A percentile compares a stretch with the other conserved stretches of the same genome.
Evolutionary conservation across 1,139 yeast species (phyloP).

Genomic region (Geotrichum citri-aurantii): DNA sequence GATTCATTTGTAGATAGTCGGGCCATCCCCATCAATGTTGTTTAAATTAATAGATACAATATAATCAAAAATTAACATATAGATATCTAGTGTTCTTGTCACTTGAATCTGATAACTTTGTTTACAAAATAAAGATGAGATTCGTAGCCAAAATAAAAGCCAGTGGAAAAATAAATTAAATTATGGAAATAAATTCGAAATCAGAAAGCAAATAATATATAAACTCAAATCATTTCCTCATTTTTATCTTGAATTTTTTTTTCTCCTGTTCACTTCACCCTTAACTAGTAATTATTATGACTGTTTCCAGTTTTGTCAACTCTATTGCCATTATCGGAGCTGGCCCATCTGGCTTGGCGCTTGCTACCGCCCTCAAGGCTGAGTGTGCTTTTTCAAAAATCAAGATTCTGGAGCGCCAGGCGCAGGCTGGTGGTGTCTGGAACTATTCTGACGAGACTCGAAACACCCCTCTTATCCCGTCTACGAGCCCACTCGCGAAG

Average conservation of each 20-base stretch:
- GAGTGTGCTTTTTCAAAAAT: conserved; percentile 43
- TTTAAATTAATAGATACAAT: no score
- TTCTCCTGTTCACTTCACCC: not conserved
- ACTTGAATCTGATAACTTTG: not conserved
- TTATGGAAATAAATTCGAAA: not conserved
- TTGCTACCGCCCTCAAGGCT: conserved; percentile 48
- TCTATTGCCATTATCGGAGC: conserved; percentile 45
- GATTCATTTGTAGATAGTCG: no score
- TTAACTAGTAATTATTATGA: not conserved
- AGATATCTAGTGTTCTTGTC: no score
- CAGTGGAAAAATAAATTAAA: no score
- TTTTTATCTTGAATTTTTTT: no score
- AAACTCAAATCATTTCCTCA: not conserved
- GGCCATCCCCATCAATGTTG: not conserved
- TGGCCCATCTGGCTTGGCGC: conserved; percentile 63
- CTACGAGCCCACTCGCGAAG: conserved; percentile 20
- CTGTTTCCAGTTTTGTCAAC: not conserved
- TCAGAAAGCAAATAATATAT: not conserved
- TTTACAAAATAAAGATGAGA: no score
- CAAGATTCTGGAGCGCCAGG: conserved; percentile 48
- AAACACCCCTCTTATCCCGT: conserved; percentile 23
- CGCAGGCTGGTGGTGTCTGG: conserved; percentile 52
- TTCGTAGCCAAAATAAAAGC: not conserved
- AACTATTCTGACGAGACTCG: conserved; percentile 24
- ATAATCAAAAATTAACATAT: no score